A percentile compares a stretch with the other conserved stretches of the same genome.
Conservation (phyloP, 176 grass and related monocot species). For the Carex parvula region DNA sequence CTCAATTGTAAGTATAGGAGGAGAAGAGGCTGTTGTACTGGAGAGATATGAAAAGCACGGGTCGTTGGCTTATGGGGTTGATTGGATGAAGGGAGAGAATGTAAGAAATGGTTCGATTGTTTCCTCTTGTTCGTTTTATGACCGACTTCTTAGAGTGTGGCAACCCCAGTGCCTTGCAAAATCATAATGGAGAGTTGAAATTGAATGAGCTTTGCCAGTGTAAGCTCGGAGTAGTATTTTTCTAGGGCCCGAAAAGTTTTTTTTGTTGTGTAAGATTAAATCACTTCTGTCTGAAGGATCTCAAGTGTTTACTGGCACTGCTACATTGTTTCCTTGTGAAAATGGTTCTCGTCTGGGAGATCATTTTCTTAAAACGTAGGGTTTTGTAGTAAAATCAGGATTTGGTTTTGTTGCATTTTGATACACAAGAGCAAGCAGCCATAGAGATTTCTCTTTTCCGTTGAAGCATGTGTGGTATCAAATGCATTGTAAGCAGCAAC, state of each 20-base stretch:
- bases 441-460: background rate
- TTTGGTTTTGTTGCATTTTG: background rate
- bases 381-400: background rate
- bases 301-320: background rate
- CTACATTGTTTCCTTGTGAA: background rate
- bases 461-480: background rate
- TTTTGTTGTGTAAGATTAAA: background rate
- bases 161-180: constrained; percentile 44
- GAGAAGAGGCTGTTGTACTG: constrained; percentile 43
- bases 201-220: background rate
- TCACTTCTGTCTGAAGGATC: background rate
- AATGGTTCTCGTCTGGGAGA: background rate
- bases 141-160: constrained; percentile 71
- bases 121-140: constrained; percentile 90
- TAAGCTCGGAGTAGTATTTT: background rate
- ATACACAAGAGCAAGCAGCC: background rate
- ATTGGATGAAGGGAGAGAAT: constrained; percentile 76
- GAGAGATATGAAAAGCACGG: constrained; percentile 80
- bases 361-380: background rate
- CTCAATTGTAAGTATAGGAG: constrained; percentile 53
- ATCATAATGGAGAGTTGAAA: constrained; percentile 21
- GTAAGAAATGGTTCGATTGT: constrained; percentile 41
- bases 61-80: constrained; percentile 90
- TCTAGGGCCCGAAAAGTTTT: background rate
- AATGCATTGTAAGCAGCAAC: background rate